phyloP scores from a whole-genome alignment of 345 rosid species.

The Erodium maritimum region DNA sequence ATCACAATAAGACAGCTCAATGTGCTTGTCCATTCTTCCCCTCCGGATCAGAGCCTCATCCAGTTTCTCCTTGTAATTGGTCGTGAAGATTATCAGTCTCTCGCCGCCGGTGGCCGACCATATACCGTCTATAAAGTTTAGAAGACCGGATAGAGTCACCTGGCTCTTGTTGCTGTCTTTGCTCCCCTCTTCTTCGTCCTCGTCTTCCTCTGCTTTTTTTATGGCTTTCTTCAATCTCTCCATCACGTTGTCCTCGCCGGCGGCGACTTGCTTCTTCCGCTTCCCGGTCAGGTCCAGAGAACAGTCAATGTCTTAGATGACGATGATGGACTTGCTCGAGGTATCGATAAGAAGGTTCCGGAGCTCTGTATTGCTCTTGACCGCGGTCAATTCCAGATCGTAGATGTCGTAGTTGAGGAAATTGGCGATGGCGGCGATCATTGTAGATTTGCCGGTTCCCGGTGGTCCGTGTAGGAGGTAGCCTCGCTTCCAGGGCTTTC shows the following conservation, averaged over 20 bases:
- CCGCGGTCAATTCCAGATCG: conserved; percentile 32
- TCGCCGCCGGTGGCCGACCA: conserved; percentile 70
- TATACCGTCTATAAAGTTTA: conserved; percentile 58
- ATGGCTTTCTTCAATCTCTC: too few relatives aligned
- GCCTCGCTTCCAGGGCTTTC: conserved; percentile 49
- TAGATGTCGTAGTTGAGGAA: conserved; percentile 29
- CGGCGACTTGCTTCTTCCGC: conserved; percentile 18
- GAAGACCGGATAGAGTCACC: conserved; percentile 55
- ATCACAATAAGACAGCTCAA: conserved; percentile 35
- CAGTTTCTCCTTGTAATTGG: conserved; percentile 47
- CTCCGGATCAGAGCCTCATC: conserved; percentile 66
- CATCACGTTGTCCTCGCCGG: too few relatives aligned
- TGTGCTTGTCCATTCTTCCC: conserved; percentile 57
- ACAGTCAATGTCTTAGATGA: conserved; percentile 45
- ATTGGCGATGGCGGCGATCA: conserved; percentile 41
- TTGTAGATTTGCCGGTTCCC: conserved; percentile 31
- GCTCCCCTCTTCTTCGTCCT: conserved; percentile 16
- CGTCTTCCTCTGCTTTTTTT: conserved; percentile 8
- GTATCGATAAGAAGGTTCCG: conserved; percentile 32
- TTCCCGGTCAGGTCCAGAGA: conserved; percentile 49
- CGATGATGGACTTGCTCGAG: conserved; percentile 37
- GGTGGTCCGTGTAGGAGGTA: conserved; percentile 45
- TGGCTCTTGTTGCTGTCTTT: conserved; percentile 22
- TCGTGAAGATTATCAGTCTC: conserved; percentile 51
- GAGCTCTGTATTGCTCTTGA: conserved; percentile 28